These are phyloP conservation scores for Aaosphaeria pasadenensis DNA, from an alignment of 2,329 filamentous ascomycete genomes.

Conservation along the genomic window DNA sequence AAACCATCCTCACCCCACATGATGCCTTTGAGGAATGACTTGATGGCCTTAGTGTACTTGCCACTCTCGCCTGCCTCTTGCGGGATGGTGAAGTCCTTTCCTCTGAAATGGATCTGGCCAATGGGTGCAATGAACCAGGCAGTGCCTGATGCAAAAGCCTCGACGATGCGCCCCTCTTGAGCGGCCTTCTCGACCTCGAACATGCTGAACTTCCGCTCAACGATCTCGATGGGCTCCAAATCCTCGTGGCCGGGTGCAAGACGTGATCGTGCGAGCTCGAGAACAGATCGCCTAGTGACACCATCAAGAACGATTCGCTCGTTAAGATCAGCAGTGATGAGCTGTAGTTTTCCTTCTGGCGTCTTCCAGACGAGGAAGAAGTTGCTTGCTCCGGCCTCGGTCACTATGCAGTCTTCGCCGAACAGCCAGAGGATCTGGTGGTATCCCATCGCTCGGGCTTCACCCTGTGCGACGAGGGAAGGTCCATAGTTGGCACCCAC, in stretches of 20 bases:
- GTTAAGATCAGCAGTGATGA: conserved; percentile 80
- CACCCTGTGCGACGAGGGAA: conserved; percentile 71
- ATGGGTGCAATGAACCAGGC: conserved; percentile 57
- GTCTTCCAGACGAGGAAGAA: conserved; percentile 82
- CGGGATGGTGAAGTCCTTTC: conserved; percentile 43
- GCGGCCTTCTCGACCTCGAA: conserved; percentile 70
- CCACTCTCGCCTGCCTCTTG: conserved; percentile 40
- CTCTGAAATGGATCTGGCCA: conserved; percentile 44
- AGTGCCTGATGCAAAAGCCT: conserved; percentile 84
- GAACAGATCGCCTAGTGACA: conserved; percentile 76
- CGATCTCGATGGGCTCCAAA: conserved; percentile 59
- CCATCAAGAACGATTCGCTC: conserved; percentile 84
- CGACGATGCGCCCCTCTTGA: conserved; percentile 72
- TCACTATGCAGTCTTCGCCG: conserved; percentile 72
- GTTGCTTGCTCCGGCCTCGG: conserved; percentile 88
- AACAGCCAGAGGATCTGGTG: conserved; percentile 96
- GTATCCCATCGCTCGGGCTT: conserved; percentile 71
- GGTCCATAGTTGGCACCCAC: conserved; percentile 93
- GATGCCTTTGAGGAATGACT: conserved; percentile 47
- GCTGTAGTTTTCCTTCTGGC: conserved; percentile 61
- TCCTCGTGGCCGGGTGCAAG: conserved; percentile 38
- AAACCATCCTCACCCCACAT: conserved; percentile 47
- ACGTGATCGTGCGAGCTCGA: conserved; percentile 68
- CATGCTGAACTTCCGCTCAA: conserved; percentile 82
- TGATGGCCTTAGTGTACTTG: conserved; percentile 41